These are phyloP conservation scores for Smallanthus sonchifolius DNA, from an alignment of 129 eudicot species.

Conservation along the genomic window DNA sequence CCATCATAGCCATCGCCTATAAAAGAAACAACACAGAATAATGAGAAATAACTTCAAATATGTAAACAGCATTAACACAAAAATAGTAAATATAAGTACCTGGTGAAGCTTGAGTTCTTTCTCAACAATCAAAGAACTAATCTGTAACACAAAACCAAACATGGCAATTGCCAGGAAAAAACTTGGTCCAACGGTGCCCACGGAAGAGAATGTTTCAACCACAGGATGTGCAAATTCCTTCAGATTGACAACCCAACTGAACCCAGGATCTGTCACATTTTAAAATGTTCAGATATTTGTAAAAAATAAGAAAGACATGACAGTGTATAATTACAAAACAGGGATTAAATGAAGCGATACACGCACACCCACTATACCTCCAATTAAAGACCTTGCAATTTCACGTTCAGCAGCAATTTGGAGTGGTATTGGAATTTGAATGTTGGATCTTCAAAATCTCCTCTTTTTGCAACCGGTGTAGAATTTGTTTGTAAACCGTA, in stretches of 20 bases:
- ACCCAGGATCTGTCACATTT: slow-evolving; percentile 49
- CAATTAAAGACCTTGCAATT: slow-evolving; percentile 77
- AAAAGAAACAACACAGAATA: slow-evolving; percentile 6
- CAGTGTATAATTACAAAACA: background rate
- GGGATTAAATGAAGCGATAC: background rate
- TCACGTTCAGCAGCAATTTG: slow-evolving; percentile 98
- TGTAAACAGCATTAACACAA: background rate
- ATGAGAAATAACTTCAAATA: slow-evolving; percentile 4
- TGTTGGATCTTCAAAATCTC: slow-evolving; percentile 69
- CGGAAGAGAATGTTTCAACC: slow-evolving; percentile 45
- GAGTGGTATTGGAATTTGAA: slow-evolving; percentile 82
- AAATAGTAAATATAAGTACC: slow-evolving; percentile 37
- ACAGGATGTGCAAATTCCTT: slow-evolving; percentile 93
- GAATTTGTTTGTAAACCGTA: slow-evolving; percentile 90
- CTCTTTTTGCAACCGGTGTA: slow-evolving; percentile 55
- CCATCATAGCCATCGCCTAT: slow-evolving; percentile 99
- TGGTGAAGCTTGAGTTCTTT: slow-evolving; percentile 97
- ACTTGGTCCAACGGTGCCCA: slow-evolving; percentile 63
- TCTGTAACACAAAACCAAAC: slow-evolving; percentile 85
- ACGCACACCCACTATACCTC: slow-evolving; percentile 42
- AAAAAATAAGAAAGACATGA: slow-evolving; percentile 16
- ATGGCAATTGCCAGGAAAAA: slow-evolving; percentile 84
- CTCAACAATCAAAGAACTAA: slow-evolving; percentile 67
- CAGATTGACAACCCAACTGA: slow-evolving; percentile 71
- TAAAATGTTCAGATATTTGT: background rate